Evolutionary conservation across 225 moss, liverwort and hornwort genomes (phyloP).

Genomic region (Neckera pumila): DNA sequence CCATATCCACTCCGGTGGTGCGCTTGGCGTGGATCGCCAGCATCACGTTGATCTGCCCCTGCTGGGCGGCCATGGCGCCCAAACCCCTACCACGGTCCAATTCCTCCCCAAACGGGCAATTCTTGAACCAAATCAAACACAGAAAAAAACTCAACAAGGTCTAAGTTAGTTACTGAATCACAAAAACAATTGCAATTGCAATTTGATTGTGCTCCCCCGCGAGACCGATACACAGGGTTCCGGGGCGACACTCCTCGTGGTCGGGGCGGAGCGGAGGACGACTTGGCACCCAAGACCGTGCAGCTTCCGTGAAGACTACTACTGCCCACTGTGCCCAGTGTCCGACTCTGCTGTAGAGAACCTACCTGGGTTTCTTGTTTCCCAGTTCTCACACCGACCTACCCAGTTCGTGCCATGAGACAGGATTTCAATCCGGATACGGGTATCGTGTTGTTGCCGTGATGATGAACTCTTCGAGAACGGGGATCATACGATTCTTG

Average conservation of each 20-base stretch:
- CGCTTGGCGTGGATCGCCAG: slow-evolving; percentile 95
- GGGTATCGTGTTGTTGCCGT: not conserved
- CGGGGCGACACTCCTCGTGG: not conserved
- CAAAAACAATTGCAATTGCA: not conserved
- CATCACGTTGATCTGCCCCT: slow-evolving; percentile 91
- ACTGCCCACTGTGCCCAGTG: not conserved
- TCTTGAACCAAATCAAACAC: not conserved
- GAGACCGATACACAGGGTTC: not conserved
- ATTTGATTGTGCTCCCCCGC: not conserved
- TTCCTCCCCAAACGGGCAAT: not conserved
- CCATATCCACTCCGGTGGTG: slow-evolving; percentile 73
- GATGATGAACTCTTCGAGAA: not conserved
- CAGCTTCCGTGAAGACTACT: not conserved
- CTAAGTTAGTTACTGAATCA: not conserved
- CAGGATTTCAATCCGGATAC: not conserved
- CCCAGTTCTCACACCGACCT: not conserved
- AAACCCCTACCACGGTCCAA: not conserved
- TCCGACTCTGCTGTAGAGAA: not conserved
- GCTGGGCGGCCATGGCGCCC: slow-evolving; percentile 69
- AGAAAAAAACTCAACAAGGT: not conserved
- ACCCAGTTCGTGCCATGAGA: not conserved
- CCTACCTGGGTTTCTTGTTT: not conserved
- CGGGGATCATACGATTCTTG: not conserved
- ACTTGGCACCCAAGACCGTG: slow-evolving; percentile 9
- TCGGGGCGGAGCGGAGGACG: not conserved